A percentile compares a stretch with the other conserved stretches of the same genome.
Conservation (phyloP, 306 rosid species). For the Quercus gilva region DNA sequence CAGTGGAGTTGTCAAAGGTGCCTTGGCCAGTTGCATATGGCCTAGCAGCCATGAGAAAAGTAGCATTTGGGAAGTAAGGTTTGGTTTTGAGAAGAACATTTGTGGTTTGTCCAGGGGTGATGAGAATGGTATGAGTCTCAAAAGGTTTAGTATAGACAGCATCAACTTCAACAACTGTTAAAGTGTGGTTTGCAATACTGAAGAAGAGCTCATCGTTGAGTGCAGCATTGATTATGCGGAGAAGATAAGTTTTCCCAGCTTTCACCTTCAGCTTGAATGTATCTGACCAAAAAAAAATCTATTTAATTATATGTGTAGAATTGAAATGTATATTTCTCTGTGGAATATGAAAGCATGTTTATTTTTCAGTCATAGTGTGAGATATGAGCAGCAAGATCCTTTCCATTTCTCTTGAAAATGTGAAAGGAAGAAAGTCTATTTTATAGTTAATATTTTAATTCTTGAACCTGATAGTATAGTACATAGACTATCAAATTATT, state of each 20-base stretch:
- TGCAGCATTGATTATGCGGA: slow-evolving; percentile 7
- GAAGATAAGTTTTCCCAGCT: slow-evolving; percentile 4
- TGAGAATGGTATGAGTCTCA: slow-evolving; percentile 6
- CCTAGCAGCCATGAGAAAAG: slow-evolving; percentile 19
- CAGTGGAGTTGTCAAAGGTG: slow-evolving; percentile 9
- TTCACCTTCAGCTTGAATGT: slow-evolving; percentile 13
- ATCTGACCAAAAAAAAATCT: background rate
- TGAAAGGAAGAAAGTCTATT: too few species aligned
- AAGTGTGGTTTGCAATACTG: slow-evolving; percentile 14
- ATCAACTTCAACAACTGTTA: slow-evolving; percentile 4
- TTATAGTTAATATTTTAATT: too few species aligned
- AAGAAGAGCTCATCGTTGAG: slow-evolving; percentile 20
- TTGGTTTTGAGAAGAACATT: slow-evolving; percentile 21
- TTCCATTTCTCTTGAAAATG: too few species aligned
- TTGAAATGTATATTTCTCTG: too few species aligned
- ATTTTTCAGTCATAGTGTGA: too few species aligned
- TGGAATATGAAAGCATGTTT: too few species aligned
- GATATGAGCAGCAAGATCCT: too few species aligned
- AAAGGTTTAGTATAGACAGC: slow-evolving; percentile 8
- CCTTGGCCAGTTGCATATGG: slow-evolving; percentile 7
- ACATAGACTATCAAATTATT: too few species aligned
- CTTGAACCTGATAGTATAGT: too few species aligned
- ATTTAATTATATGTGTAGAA: background rate
- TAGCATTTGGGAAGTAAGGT: slow-evolving; percentile 14
- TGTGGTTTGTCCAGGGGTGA: slow-evolving; percentile 17